Conservation (phyloP, 2,329 filamentous ascomycete species). For the Monilinia vaccinii-corymbosi region DNA sequence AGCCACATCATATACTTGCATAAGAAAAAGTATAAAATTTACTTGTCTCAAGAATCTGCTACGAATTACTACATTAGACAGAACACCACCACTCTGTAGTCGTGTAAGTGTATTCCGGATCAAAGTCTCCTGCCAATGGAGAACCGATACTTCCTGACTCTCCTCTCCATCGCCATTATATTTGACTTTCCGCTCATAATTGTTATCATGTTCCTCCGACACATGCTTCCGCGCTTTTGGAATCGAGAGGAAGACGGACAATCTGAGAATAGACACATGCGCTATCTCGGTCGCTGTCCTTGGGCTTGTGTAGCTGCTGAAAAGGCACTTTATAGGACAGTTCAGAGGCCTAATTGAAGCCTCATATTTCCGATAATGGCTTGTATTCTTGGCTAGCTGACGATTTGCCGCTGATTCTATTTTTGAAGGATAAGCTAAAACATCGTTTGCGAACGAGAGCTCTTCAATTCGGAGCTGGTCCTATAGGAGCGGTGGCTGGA, state of each 20-base stretch:
- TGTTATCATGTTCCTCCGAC: neutral
- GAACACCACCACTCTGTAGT: too few relatives aligned
- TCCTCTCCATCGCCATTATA: neutral
- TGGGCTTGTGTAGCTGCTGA: neutral
- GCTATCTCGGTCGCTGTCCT: neutral
- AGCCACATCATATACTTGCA: neutral
- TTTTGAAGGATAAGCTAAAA: neutral
- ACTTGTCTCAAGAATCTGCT: neutral
- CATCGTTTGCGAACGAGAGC: neutral
- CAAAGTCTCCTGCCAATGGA: neutral
- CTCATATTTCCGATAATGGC: neutral
- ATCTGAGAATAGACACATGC: neutral
- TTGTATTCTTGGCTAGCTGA: neutral
- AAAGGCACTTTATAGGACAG: neutral
- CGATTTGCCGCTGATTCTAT: neutral
- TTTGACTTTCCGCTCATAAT: neutral
- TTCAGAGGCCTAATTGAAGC: neutral
- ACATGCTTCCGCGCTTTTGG: neutral
- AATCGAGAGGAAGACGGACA: neutral
- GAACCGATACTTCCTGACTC: neutral
- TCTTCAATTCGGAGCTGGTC: constrained; percentile 21
- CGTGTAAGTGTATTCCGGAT: neutral
- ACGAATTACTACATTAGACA: neutral
- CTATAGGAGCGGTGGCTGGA: constrained; percentile 18
- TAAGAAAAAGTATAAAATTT: neutral